phyloP scores from a whole-genome alignment of 1,284 basidiomycete genomes.

The Athelia sp. region DNA sequence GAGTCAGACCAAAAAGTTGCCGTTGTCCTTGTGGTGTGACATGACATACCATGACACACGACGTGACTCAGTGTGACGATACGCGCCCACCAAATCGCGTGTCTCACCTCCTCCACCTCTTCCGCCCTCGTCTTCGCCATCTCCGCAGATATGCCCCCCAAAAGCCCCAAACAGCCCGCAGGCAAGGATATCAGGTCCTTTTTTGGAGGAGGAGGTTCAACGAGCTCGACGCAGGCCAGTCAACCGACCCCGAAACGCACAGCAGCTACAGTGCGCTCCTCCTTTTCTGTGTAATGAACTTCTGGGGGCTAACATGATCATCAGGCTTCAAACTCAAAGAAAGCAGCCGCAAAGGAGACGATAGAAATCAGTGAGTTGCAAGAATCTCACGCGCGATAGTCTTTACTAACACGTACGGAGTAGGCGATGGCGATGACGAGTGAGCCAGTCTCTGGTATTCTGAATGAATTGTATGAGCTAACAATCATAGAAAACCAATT shows the following conservation, averaged over 20 bases:
- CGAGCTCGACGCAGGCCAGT: conserved; percentile 4
- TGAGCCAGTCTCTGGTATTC: not conserved
- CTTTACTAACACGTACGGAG: not conserved
- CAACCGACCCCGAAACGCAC: conserved; percentile 5
- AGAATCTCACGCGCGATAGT: not conserved
- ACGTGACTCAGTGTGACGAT: not conserved
- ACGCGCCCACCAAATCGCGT: not conserved
- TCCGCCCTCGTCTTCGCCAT: too few relatives aligned
- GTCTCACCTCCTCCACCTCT: not conserved
- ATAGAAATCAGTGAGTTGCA: conserved; percentile 27
- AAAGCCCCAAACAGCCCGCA: conserved; percentile 11
- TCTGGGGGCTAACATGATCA: not conserved
- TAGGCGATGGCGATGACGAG: not conserved
- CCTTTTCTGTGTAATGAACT: not conserved
- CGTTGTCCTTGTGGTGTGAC: too few relatives aligned
- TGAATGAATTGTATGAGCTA: not conserved
- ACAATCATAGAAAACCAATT: not conserved
- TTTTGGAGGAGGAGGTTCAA: conserved; percentile 24
- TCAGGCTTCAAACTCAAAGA: conserved; percentile 8
- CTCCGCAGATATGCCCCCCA: not conserved
- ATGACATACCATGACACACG: too few relatives aligned
- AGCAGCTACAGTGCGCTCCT: conserved; percentile 9
- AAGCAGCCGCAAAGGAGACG: conserved; percentile 10
- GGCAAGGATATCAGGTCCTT: conserved; percentile 40
- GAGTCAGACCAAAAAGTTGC: too few relatives aligned